Percentiles rank a stretch among this genome's conserved stretches.
Conservation (phyloP, 331 rosid species). For the Pyracantha coccinea region DNA sequence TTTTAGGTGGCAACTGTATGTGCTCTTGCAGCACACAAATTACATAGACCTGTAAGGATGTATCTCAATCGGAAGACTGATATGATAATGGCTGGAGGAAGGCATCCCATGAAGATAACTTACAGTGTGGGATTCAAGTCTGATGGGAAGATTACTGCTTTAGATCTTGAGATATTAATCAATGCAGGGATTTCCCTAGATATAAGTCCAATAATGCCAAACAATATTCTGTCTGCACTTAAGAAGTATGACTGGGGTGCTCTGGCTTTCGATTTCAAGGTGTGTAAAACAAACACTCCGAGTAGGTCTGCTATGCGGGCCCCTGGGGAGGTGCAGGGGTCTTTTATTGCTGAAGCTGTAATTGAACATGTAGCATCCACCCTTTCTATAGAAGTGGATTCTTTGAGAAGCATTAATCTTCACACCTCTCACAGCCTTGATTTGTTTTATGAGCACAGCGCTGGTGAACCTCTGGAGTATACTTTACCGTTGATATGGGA, state of each 20-base stretch:
- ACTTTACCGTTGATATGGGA: slow-evolving; percentile 80
- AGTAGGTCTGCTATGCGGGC: slow-evolving; percentile 95
- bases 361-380: slow-evolving; percentile 78
- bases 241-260: slow-evolving; percentile 94
- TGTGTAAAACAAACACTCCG: slow-evolving; percentile 74
- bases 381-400: slow-evolving; percentile 66
- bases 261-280: slow-evolving; percentile 67
- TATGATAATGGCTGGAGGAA: slow-evolving; percentile 92
- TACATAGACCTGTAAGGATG: slow-evolving; percentile 68
- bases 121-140: slow-evolving; percentile 80
- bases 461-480: slow-evolving; percentile 66
- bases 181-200: slow-evolving; percentile 71
- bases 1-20: slow-evolving; percentile 71
- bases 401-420: slow-evolving; percentile 63
- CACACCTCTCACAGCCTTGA: slow-evolving; percentile 64
- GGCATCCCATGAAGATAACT: slow-evolving; percentile 91
- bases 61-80: slow-evolving; percentile 79
- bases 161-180: slow-evolving; percentile 63
- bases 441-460: slow-evolving; percentile 36
- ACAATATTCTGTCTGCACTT: slow-evolving; percentile 37
- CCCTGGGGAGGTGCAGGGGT: slow-evolving; percentile 90
- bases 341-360: slow-evolving; percentile 81
- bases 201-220: slow-evolving; percentile 58
- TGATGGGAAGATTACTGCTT: slow-evolving; percentile 80
- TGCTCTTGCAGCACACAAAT: slow-evolving; percentile 84